Conservation (phyloP, 2,329 filamentous ascomycete genomes). For the Macrophomina pseudophaseolina region DNA sequence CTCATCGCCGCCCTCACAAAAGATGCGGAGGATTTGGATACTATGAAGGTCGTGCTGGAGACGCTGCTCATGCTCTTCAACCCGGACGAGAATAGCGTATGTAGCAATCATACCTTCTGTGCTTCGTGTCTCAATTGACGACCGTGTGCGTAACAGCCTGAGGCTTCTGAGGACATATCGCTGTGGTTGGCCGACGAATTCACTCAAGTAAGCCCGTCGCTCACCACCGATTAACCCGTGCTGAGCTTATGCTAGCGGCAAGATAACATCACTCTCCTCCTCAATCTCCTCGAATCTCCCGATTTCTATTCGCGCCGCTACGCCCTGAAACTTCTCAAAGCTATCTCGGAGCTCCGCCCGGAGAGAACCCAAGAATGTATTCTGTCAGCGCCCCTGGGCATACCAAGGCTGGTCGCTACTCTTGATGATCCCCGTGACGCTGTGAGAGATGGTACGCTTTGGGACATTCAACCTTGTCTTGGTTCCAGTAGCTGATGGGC, state of each 20-base stretch:
- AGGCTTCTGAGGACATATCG: slow-evolving; percentile 94
- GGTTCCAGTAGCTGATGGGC: slow-evolving; percentile 27
- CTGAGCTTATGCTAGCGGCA: slow-evolving; percentile 72
- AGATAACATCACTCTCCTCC: slow-evolving; percentile 90
- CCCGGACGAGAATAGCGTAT: slow-evolving; percentile 65
- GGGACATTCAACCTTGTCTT: not conserved
- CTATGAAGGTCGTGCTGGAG: slow-evolving; percentile 92
- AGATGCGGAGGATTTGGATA: slow-evolving; percentile 94
- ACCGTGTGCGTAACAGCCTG: slow-evolving; percentile 63
- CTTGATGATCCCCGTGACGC: slow-evolving; percentile 87
- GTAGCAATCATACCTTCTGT: slow-evolving; percentile 35
- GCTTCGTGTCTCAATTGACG: not conserved
- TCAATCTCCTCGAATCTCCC: slow-evolving; percentile 83
- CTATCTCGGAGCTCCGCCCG: slow-evolving; percentile 82
- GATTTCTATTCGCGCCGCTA: slow-evolving; percentile 94
- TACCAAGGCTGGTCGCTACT: slow-evolving; percentile 80
- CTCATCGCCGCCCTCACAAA: slow-evolving; percentile 84
- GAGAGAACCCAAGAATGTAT: slow-evolving; percentile 95
- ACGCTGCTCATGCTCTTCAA: slow-evolving; percentile 93
- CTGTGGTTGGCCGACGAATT: slow-evolving; percentile 98
- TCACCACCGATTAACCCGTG: slow-evolving; percentile 34
- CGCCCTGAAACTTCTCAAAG: slow-evolving; percentile 84
- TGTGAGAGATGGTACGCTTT: slow-evolving; percentile 71
- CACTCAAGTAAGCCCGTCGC: slow-evolving; percentile 70
- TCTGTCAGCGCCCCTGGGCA: slow-evolving; percentile 84